Percentiles rank a stretch among this genome's conserved stretches.
Evolutionary conservation across 139 green algal species (phyloP).

Genomic region (Chlamydomonas incerta): DNA sequence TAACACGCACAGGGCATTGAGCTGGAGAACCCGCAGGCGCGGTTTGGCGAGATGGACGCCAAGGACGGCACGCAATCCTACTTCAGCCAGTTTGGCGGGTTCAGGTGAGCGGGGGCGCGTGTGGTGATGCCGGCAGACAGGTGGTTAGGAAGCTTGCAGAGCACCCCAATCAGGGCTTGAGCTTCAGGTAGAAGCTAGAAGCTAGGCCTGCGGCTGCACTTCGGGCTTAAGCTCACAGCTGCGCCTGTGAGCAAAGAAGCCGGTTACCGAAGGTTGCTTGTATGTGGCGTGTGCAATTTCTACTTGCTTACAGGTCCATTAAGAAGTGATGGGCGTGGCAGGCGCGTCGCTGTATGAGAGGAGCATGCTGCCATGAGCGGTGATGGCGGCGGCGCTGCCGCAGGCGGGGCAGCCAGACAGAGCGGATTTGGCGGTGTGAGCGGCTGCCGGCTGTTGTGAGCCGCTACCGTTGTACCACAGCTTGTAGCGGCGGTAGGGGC

Average conservation of each 20-base stretch:
- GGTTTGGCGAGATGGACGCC: constrained; percentile 49
- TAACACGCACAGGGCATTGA: constrained; percentile 88
- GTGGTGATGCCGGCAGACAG: too few relatives aligned
- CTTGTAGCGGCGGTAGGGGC: too few relatives aligned
- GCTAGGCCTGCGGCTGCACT: background rate
- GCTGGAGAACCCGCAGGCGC: constrained; percentile 81
- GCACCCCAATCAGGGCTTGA: background rate
- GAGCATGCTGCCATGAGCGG: too few relatives aligned
- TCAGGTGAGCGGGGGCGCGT: constrained; percentile 49
- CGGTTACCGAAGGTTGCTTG: too few relatives aligned
- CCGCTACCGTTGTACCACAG: too few relatives aligned
- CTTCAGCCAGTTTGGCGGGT: constrained; percentile 89
- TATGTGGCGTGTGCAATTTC: background rate
- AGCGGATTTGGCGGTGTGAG: too few relatives aligned
- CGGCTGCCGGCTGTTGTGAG: too few relatives aligned
- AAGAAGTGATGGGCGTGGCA: too few relatives aligned
- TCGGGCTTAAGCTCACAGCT: background rate
- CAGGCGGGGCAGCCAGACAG: too few relatives aligned
- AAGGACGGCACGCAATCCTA: constrained; percentile 87
- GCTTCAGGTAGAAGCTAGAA: background rate
- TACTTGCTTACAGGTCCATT: background rate
- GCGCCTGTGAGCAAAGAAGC: too few relatives aligned
- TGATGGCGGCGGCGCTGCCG: too few relatives aligned
- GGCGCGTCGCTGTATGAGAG: too few relatives aligned
- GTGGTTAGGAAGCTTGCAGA: background rate